Base-by-base conservation (phyloP, 345 rosid genomes). In the Carallia pectinifolia region DNA sequence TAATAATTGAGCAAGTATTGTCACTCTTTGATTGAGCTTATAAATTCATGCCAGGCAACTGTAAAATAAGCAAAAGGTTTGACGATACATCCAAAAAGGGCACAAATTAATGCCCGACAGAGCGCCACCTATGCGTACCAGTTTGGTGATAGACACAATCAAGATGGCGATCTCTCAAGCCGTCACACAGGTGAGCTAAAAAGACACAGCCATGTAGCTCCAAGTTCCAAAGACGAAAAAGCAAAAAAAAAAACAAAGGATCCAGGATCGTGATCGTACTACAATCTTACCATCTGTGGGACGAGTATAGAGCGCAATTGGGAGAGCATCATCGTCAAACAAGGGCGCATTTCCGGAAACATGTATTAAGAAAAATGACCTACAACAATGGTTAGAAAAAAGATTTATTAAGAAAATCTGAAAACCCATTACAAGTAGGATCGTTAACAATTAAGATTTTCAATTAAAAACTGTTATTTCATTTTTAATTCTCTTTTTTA, bases 181-280 rank as follows among this genome's bases (percentile, higher is more conserved):
- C n/a, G 63, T 71, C 68, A n/a, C 53, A 17, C 55, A 30, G 1
- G 55, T 53, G 55, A 63, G 34, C 74, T 63, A 31, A 44, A 3
- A 44, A 70, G 66, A 58, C 72, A 70, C 50, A 15, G 68, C 54
- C 65, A 39, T 56, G 38, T 30, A 19, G 81, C 70, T 79, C 39
- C 82, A 79, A 79, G 61, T 79, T 58, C 79, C 82, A 53, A 79
- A 5, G 70, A 33, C 15, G 27, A 6, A 2, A 31, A 19, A 34
- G n/a, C 34, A 13, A 44, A 38, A 7, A 38, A 38, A 6, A 38
- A 38, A 6, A 38, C 6, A 7, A 38, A 12, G 0, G 12, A 3
- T 10, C 10, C 3, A 44, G 10, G 0, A 10, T 9, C 0, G 3
- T 4, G 15, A 44, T 12, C 50, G 50, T 44, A 44, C 36, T 1